A percentile compares a stretch with the other conserved stretches of the same genome.
Evolutionary conservation across 352 stramenopile species (phyloP).

Genomic region (Globisporangium barbulae): DNA sequence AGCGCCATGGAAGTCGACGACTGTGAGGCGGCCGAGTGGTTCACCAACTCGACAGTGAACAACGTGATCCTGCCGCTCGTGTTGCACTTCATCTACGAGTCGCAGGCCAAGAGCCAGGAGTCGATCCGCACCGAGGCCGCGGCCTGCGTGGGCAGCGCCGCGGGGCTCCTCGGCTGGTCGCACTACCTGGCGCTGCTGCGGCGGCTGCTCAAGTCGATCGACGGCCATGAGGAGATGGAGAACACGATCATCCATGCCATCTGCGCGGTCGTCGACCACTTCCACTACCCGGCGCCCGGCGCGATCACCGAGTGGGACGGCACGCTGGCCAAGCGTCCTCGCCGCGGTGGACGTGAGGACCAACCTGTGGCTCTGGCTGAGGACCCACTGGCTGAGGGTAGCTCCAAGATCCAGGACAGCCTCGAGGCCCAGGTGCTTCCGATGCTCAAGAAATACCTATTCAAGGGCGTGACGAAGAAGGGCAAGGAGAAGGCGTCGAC

Average conservation of each 20-base stretch:
- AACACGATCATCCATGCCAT: constrained; percentile 87
- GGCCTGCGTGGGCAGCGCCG: constrained; percentile 88
- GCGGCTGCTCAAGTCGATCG: constrained; percentile 90
- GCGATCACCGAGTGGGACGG: constrained; percentile 36
- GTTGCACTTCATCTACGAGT: constrained; percentile 96
- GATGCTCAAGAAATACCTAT: constrained; percentile 83
- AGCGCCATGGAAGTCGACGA: constrained; percentile 21
- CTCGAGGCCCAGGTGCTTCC: constrained; percentile 80
- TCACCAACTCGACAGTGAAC: constrained; percentile 88
- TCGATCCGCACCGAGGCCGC: constrained; percentile 93
- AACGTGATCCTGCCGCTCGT: constrained; percentile 95
- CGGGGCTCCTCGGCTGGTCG: constrained; percentile 92
- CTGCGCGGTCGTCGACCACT: constrained; percentile 94
- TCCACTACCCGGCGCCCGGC: constrained; percentile 89
- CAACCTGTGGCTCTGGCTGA: constrained; percentile 8
- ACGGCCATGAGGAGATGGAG: constrained; percentile 92
- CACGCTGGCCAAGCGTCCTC: constrained; percentile 9
- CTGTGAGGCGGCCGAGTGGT: constrained; percentile 25
- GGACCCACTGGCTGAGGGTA: constrained; percentile 12
- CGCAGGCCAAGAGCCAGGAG: constrained; percentile 91
- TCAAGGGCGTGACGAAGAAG: constrained; percentile 74
- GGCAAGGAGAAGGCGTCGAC: constrained; percentile 22
- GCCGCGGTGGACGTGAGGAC: constrained; percentile 3
- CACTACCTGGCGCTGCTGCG: constrained; percentile 94
- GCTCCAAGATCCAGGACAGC: constrained; percentile 74